Conservation (phyloP, 306 rosid genomes). For the Echinosophora koreensis region DNA sequence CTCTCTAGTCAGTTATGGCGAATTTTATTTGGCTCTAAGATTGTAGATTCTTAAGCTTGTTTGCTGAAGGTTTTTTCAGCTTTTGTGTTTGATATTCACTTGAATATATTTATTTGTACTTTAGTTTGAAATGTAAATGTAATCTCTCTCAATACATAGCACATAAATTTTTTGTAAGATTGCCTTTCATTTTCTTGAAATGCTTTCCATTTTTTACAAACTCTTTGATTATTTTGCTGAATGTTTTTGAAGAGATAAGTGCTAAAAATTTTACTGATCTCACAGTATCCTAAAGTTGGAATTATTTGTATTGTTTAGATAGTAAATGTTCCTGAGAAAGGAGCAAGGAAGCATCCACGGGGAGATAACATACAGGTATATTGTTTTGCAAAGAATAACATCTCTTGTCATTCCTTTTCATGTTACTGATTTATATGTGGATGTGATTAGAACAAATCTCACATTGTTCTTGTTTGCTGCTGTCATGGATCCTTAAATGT, state of each 20-base stretch:
- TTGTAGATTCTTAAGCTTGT: neutral
- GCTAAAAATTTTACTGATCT: conserved; percentile 36
- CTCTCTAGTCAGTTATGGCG: neutral
- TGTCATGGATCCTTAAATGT: conserved; percentile 27
- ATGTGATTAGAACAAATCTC: conserved; percentile 10
- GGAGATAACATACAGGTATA: conserved; percentile 97
- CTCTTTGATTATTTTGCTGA: conserved; percentile 10
- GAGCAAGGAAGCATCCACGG: conserved; percentile 93
- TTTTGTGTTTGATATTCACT: neutral
- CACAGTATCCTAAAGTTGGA: conserved; percentile 46
- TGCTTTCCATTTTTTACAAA: conserved; percentile 1
- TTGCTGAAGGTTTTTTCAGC: neutral
- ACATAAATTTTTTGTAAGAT: neutral
- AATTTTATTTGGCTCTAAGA: conserved; percentile 6
- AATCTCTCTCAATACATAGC: neutral
- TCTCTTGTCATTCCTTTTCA: conserved; percentile 8
- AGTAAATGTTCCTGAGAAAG: conserved; percentile 99
- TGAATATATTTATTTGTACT: neutral
- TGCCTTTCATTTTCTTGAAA: conserved; percentile 8
- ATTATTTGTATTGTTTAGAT: conserved; percentile 70
- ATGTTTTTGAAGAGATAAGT: conserved; percentile 21
- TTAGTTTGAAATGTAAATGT: conserved; percentile 8
- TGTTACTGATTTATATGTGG: neutral
- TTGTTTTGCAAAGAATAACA: conserved; percentile 37
- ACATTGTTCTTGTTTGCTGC: conserved; percentile 26